Evolutionary conservation across 2,329 filamentous ascomycete species (phyloP).

Genomic region (Monosporascus sp.): DNA sequence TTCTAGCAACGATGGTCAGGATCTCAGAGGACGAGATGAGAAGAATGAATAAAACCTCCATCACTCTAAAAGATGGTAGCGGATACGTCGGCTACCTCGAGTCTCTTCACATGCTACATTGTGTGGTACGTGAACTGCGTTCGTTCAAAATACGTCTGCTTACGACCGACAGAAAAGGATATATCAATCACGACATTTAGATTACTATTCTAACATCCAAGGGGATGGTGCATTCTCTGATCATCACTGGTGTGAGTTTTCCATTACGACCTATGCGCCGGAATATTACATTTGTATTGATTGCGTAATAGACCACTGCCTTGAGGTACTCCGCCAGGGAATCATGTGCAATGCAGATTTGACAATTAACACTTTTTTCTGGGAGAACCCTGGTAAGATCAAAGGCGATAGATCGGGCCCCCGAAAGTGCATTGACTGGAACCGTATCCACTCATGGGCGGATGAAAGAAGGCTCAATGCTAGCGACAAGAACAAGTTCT

Average conservation of each 20-base stretch:
- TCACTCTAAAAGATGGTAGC: background rate
- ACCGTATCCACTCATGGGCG: conserved; percentile 2
- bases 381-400: background rate
- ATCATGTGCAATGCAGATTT: conserved; percentile 5
- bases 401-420: background rate
- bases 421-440: conserved; percentile 3
- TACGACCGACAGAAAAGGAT: conserved; percentile 1
- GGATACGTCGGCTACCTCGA: conserved; percentile 5
- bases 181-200: conserved; percentile 1
- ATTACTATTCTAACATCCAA: background rate
- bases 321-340: conserved; percentile 1
- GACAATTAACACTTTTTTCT: background rate
- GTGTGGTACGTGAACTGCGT: background rate
- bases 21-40: conserved; percentile 2
- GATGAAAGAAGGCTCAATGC: background rate
- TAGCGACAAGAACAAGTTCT: no score
- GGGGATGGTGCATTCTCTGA: background rate
- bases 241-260: background rate
- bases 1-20: background rate
- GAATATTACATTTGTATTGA: background rate
- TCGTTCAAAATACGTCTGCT: background rate
- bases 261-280: background rate
- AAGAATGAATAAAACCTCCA: conserved; percentile 2
- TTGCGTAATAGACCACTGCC: conserved; percentile 1
- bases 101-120: conserved; percentile 2